These are phyloP conservation scores for Alternaria metachromatica DNA, from an alignment of 2,329 filamentous ascomycete genomes.

Conservation along the genomic window DNA sequence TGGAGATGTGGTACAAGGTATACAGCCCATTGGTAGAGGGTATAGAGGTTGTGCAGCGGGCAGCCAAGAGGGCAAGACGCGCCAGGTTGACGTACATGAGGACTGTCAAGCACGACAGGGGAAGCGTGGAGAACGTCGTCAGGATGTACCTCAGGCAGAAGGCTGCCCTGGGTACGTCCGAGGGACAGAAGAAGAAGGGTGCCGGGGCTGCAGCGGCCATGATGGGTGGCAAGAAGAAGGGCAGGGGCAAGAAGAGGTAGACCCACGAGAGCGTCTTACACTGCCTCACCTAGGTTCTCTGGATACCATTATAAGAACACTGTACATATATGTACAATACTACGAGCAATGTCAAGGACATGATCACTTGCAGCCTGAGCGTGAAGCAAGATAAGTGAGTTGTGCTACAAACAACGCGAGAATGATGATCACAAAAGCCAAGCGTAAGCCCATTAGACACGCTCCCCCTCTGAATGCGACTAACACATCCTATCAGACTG, in stretches of 20 bases:
- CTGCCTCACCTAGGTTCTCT: neutral
- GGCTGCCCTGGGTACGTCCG: slow-evolving; percentile 42
- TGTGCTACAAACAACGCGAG: neutral
- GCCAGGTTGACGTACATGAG: slow-evolving; percentile 92
- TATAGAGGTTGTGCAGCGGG: slow-evolving; percentile 91
- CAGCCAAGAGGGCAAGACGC: slow-evolving; percentile 81
- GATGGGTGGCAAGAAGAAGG: slow-evolving; percentile 40
- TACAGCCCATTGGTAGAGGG: slow-evolving; percentile 88
- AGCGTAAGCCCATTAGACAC: neutral
- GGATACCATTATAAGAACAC: neutral
- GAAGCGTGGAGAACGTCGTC: slow-evolving; percentile 49
- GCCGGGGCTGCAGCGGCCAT: slow-evolving; percentile 24
- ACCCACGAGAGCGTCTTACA: neutral
- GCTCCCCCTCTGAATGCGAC: no score
- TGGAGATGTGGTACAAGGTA: slow-evolving; percentile 98
- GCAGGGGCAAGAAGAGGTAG: slow-evolving; percentile 41
- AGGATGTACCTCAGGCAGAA: slow-evolving; percentile 47
- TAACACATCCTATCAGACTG: neutral
- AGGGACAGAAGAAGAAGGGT: slow-evolving; percentile 39
- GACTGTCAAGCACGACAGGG: slow-evolving; percentile 47
- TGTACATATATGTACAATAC: slow-evolving; percentile 17
- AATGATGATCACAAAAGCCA: slow-evolving; percentile 1
- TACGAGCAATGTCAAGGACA: slow-evolving; percentile 1
- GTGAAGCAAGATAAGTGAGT: neutral
- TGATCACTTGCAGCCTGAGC: neutral